These are phyloP conservation scores for Hericium coralloides DNA, from an alignment of 768 basidiomycete genomes.

Conservation along the genomic window DNA sequence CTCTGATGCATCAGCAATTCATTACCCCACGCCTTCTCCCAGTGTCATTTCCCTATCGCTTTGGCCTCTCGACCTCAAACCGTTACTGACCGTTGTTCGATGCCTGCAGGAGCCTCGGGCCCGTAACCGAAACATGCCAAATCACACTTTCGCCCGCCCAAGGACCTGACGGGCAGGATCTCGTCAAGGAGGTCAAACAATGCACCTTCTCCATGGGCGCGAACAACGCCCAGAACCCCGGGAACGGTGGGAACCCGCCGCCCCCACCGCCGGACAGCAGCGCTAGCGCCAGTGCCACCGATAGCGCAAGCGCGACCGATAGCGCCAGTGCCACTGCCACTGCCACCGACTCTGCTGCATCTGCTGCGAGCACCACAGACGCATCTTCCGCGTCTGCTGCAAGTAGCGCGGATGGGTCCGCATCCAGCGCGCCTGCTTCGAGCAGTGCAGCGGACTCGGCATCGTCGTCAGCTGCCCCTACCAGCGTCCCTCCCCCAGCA, in stretches of 20 bases:
- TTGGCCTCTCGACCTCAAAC: too few species aligned
- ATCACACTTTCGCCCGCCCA: conserved; percentile 27
- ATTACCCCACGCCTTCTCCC: background rate
- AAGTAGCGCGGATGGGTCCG: too few species aligned
- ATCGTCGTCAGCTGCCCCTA: background rate
- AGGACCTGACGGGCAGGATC: conserved; percentile 19
- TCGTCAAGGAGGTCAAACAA: conserved; percentile 24
- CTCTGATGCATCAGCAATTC: background rate
- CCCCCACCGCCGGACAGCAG: background rate
- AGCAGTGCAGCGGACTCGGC: background rate
- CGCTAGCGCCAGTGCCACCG: background rate
- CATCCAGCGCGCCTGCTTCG: background rate
- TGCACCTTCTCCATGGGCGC: conserved; percentile 17
- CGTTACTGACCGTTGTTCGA: background rate
- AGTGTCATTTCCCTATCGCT: too few species aligned
- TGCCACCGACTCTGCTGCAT: background rate
- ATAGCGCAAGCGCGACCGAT: background rate
- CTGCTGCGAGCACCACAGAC: background rate
- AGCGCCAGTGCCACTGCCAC: background rate
- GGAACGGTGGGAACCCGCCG: conserved; percentile 1
- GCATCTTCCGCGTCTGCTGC: conserved; percentile 9
- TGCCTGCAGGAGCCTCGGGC: conserved; percentile 17
- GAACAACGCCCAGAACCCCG: background rate
- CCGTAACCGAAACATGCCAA: conserved; percentile 26
- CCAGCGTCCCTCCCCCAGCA: background rate